Evolutionary conservation across 495 filamentous ascomycete genomes (phyloP), one percentile per base, ranked within the genome.

Genomic region (Penicillium soppii): DNA sequence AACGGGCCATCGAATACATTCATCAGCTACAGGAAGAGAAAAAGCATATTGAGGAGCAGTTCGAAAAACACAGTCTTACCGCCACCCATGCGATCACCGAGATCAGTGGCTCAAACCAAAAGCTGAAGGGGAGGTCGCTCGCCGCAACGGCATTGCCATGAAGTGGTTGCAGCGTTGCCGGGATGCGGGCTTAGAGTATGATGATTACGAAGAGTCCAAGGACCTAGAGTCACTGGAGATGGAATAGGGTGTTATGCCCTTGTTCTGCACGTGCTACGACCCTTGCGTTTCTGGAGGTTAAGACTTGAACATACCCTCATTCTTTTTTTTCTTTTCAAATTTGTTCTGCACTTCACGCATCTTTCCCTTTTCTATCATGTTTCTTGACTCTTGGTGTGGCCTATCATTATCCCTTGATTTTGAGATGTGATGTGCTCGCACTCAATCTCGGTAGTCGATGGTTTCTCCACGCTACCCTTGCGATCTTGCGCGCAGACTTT

Each of bases 1-100:
- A 96, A 62, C 88, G 94, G 7, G 92, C 94, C 1, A 92, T 97
- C 17, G 80, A 89, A 52, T 97, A 95, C 71, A 98, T 98, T 66
- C 87, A 82, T 7, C 90, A 96, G 63, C 77, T 98, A 15, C 95
- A 95, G 64, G 91, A 96, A 58, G 95, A 96, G 56, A 95, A 97
- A 72, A 83, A 86, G 16, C 83, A 87, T 43, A 96, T 96, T 65
- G 90, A 91, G 50, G 91, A 96, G 67, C 95, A 96, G 66, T 98
- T 94, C 88, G 96, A 95, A 16, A 78, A 95, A 19, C 92, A 95
- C 74, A 97, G 96, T 71, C 83, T 97, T 37, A 82, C 97, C 0
- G 94, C 91, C 4, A 91, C 92, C 62, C 91, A 97, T 66, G 95
- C 95, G 15, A 95, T 98, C 53, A 81, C 82, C 20, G 92, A 98